Evolutionary conservation across 805 yeast species (phyloP).

Genomic region (Pichia deserticola): DNA sequence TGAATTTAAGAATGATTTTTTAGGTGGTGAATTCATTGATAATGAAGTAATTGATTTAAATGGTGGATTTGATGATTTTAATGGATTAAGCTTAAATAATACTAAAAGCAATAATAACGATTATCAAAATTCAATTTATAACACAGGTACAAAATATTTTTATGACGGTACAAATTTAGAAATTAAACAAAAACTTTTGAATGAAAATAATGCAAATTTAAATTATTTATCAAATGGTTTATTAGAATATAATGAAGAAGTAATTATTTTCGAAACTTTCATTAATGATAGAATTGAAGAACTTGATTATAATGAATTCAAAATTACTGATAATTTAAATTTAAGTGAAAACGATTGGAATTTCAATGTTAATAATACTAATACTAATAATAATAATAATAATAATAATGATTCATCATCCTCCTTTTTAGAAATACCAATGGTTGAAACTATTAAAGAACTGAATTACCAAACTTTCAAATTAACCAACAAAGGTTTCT

Average conservation of each 20-base stretch:
- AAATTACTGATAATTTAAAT: background rate
- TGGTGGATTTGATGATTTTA: constrained; percentile 3
- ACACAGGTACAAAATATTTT: background rate
- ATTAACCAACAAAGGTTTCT: background rate
- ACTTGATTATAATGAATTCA: background rate
- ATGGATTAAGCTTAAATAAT: constrained; percentile 1
- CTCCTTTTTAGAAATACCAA: constrained; percentile 3
- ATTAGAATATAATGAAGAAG: constrained; percentile 9
- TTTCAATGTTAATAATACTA: background rate
- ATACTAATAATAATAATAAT: too few species aligned
- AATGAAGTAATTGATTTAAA: constrained; percentile 5
- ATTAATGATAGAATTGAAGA: background rate
- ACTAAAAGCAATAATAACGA: background rate
- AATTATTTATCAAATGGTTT: constrained; percentile 10
- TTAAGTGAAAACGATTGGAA: background rate
- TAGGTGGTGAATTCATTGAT: constrained; percentile 1
- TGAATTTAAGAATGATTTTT: constrained; percentile 3
- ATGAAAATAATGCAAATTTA: background rate
- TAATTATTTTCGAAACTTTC: constrained; percentile 2
- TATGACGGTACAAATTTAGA: background rate
- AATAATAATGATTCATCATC: constrained; percentile 1
- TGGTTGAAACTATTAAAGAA: background rate
- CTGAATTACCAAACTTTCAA: background rate
- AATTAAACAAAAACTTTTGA: background rate
- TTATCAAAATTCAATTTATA: background rate